Conservation (phyloP, 2,329 filamentous ascomycete species). For the Claviceps pusilla region DNA sequence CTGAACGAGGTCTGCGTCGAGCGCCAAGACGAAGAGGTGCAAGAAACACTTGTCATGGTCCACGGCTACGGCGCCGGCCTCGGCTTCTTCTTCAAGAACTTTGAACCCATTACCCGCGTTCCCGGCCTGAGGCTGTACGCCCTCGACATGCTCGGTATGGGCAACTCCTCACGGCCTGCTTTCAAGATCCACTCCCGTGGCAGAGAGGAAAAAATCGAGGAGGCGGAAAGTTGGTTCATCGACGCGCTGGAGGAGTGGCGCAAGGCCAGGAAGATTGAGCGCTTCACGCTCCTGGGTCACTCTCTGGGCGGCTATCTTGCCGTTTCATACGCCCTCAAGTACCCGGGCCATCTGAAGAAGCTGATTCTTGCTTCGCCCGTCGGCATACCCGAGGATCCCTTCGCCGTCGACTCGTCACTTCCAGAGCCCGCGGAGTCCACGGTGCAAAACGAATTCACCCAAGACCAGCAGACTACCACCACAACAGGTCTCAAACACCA, state of each 20-base stretch:
- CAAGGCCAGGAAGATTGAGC: slow-evolving; percentile 71
- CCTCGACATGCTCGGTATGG: slow-evolving; percentile 91
- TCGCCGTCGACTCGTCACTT: slow-evolving; percentile 66
- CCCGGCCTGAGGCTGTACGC: slow-evolving; percentile 82
- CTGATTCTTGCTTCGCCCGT: slow-evolving; percentile 89
- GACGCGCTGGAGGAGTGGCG: slow-evolving; percentile 96
- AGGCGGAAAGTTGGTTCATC: slow-evolving; percentile 91
- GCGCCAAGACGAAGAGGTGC: slow-evolving; percentile 59
- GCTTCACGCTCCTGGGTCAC: slow-evolving; percentile 86
- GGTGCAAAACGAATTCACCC: slow-evolving; percentile 61
- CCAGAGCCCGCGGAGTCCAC: slow-evolving; percentile 63
- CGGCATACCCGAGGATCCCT: slow-evolving; percentile 86
- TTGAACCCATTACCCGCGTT: slow-evolving; percentile 67
- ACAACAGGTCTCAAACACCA: neutral
- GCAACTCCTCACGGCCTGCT: slow-evolving; percentile 65
- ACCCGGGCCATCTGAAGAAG: slow-evolving; percentile 88
- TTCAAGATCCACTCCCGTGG: slow-evolving; percentile 80
- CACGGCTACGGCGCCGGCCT: slow-evolving; percentile 94
- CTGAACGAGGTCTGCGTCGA: slow-evolving; percentile 91
- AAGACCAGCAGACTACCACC: slow-evolving; percentile 48
- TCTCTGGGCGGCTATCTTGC: slow-evolving; percentile 91
- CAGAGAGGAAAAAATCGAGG: slow-evolving; percentile 61
- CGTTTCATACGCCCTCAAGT: slow-evolving; percentile 89
- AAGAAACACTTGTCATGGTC: slow-evolving; percentile 85
- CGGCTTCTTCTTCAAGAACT: slow-evolving; percentile 98